A percentile compares a stretch with the other conserved stretches of the same genome.
These are phyloP conservation scores for Climacium dendroides DNA, from an alignment of 225 moss, liverwort and hornwort genomes.

Conservation along the genomic window DNA sequence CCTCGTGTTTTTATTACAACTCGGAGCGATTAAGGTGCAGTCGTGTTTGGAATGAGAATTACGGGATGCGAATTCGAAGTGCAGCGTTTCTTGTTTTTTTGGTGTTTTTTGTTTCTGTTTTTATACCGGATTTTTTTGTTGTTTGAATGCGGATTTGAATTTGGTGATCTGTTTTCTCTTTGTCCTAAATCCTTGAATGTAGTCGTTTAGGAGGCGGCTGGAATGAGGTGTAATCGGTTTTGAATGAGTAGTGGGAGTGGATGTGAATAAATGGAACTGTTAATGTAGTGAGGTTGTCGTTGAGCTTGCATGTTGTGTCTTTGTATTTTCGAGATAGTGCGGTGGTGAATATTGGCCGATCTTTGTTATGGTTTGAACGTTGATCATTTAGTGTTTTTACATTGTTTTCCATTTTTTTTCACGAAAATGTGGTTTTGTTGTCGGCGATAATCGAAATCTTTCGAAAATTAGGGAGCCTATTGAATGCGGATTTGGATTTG, in stretches of 20 bases:
- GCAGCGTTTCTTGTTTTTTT: background rate
- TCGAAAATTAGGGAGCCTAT: background rate
- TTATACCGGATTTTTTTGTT: no score
- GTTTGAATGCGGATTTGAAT: background rate
- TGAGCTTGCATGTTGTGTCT: background rate
- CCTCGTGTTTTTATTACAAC: no score
- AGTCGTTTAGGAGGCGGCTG: background rate
- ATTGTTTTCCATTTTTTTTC: no score
- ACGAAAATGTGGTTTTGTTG: background rate
- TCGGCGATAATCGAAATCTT: background rate
- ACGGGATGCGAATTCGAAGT: background rate
- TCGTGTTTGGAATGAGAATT: background rate
- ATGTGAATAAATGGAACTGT: background rate
- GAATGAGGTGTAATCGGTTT: background rate
- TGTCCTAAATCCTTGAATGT: background rate
- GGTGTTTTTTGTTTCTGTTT: no score
- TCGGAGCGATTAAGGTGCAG: background rate
- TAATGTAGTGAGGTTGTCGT: background rate
- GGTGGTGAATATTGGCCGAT: background rate
- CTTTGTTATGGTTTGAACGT: background rate
- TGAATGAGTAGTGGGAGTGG: background rate
- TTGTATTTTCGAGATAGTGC: no score
- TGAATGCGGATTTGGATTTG: background rate
- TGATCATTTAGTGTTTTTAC: no score
- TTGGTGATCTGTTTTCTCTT: background rate